Percentiles rank a stretch among this genome's conserved stretches.
Evolutionary conservation across 129 eudicot genomes (phyloP).

Genomic region (Centrapalus pauciflorus): DNA sequence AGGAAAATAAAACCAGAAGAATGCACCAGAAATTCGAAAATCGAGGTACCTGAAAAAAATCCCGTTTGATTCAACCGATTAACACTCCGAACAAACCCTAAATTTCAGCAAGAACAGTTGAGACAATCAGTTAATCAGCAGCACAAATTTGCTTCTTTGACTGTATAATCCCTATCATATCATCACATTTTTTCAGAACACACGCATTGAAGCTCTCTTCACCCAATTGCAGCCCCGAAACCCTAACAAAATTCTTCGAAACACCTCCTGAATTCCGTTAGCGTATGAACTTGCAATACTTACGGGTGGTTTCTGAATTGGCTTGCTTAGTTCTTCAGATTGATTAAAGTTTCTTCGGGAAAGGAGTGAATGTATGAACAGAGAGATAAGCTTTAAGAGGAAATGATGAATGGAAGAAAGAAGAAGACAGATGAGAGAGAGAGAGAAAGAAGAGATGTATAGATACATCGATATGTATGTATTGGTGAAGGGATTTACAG

Average conservation of each 20-base stretch:
- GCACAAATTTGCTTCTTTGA: neutral
- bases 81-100: slow-evolving; percentile 15
- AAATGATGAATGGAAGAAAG: slow-evolving; percentile 22
- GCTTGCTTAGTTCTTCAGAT: neutral
- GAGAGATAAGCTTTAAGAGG: slow-evolving; percentile 28
- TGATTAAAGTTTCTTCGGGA: neutral
- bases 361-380: slow-evolving; percentile 23
- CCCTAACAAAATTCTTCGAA: neutral
- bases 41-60: slow-evolving; percentile 5
- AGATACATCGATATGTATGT: slow-evolving; percentile 17
- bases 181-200: slow-evolving; percentile 12
- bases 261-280: neutral
- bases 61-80: slow-evolving; percentile 11
- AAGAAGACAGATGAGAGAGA: slow-evolving; percentile 17
- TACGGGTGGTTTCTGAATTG: neutral
- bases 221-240: slow-evolving; percentile 2
- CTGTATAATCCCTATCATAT: neutral
- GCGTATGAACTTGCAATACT: neutral
- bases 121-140: slow-evolving; percentile 11
- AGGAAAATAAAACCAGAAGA: neutral
- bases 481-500: slow-evolving; percentile 26
- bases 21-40: slow-evolving; percentile 11
- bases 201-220: neutral
- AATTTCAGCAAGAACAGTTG: slow-evolving; percentile 8
- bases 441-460: neutral